Evolutionary conservation across 495 filamentous ascomycete species (phyloP).

Genomic region (Neurospora sp.): DNA sequence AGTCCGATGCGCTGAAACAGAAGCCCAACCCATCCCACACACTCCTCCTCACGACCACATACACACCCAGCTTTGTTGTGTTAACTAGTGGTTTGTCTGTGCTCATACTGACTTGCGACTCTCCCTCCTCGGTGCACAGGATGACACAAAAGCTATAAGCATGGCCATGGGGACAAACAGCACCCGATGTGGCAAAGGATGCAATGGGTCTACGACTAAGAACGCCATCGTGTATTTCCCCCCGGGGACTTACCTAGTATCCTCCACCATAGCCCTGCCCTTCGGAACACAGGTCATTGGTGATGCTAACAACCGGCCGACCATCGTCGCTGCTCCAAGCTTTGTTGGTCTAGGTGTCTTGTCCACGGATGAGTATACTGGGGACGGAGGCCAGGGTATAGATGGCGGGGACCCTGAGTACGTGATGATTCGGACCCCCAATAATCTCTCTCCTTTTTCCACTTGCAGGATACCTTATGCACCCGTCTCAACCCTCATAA

Average conservation of each 20-base stretch:
- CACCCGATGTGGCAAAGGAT: constrained; percentile 61
- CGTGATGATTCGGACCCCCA: no score
- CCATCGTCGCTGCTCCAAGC: constrained; percentile 54
- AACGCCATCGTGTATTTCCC: constrained; percentile 69
- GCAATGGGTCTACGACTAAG: constrained; percentile 63
- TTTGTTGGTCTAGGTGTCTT: constrained; percentile 81
- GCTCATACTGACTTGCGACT: no score
- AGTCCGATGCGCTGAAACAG: no score
- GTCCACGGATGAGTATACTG: constrained; percentile 67
- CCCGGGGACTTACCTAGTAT: constrained; percentile 57
- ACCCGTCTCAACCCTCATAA: no score
- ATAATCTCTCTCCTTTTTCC: no score
- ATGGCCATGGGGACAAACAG: constrained; percentile 56
- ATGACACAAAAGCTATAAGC: constrained; percentile 78
- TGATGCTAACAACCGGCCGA: constrained; percentile 54
- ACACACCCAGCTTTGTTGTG: no score
- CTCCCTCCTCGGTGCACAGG: constrained; percentile 11
- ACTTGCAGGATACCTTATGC: no score
- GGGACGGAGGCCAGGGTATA: constrained; percentile 18
- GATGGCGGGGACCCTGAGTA: constrained; percentile 14
- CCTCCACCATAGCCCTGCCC: constrained; percentile 49
- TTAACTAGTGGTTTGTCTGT: no score
- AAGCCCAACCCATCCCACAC: no score
- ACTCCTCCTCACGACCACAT: no score
- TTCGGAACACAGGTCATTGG: constrained; percentile 70